Evolutionary conservation across 1,139 yeast species (phyloP).

Genomic region (Nadsonia commutata): DNA sequence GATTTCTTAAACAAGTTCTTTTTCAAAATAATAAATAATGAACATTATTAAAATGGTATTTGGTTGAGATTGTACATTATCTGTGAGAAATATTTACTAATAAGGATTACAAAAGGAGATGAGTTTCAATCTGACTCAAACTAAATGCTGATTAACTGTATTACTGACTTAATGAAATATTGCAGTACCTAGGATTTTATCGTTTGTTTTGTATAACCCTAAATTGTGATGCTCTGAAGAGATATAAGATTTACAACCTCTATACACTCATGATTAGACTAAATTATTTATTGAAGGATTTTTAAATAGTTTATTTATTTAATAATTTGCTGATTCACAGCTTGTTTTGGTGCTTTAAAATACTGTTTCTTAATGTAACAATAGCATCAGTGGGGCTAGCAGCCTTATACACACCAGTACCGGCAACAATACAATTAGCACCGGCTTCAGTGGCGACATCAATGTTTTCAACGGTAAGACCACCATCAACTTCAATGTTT

Average conservation of each 20-base stretch:
- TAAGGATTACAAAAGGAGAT: too few relatives aligned
- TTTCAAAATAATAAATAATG: too few relatives aligned
- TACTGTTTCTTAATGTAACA: slow-evolving; percentile 46
- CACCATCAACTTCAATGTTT: slow-evolving; percentile 95
- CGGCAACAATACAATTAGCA: slow-evolving; percentile 96
- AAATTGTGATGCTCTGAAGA: neutral
- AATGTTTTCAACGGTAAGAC: slow-evolving; percentile 73
- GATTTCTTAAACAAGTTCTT: neutral
- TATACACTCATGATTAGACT: neutral
- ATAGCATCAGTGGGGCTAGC: slow-evolving; percentile 64
- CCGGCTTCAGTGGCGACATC: slow-evolving; percentile 85
- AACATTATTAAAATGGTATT: neutral
- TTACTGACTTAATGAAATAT: neutral
- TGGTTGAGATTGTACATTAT: too few relatives aligned
- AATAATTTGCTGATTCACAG: too few relatives aligned
- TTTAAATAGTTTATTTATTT: too few relatives aligned
- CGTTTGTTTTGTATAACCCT: too few relatives aligned
- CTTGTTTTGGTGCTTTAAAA: slow-evolving; percentile 22
- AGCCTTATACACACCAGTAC: slow-evolving; percentile 85
- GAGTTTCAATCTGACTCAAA: too few relatives aligned
- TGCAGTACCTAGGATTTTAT: neutral
- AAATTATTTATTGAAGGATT: too few relatives aligned
- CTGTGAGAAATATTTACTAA: too few relatives aligned
- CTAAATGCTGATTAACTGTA: too few relatives aligned
- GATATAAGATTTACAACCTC: neutral